Conservation (phyloP, 2,329 filamentous ascomycete genomes). For the Aspergillus sclerotialis region DNA sequence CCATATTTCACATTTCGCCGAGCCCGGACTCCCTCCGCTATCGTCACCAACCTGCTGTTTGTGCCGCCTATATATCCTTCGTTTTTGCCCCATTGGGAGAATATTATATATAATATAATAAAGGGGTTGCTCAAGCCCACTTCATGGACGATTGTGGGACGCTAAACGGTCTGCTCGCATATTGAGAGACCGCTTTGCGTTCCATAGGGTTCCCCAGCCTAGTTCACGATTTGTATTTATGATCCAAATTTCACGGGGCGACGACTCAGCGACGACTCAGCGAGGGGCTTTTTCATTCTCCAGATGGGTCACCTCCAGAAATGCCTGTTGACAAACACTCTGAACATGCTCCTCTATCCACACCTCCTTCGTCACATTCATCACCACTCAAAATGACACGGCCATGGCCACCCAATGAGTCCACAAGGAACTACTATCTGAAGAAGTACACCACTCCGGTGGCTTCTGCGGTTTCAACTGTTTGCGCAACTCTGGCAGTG, state of each 20-base stretch:
- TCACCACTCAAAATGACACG: constrained; percentile 26
- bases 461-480: constrained; percentile 37
- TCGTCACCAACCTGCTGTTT: no score
- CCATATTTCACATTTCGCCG: no score
- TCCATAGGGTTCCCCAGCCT: constrained; percentile 45
- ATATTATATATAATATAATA: not conserved
- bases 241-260: not conserved
- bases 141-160: constrained; percentile 44
- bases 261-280: constrained; percentile 9
- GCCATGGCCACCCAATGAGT: constrained; percentile 31
- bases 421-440: constrained; percentile 35
- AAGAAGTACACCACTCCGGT: constrained; percentile 42
- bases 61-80: no score
- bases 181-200: constrained; percentile 46
- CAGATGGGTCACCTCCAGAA: constrained; percentile 25
- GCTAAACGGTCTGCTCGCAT: constrained; percentile 43
- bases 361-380: constrained; percentile 23
- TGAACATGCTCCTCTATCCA: constrained; percentile 35
- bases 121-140: constrained; percentile 13
- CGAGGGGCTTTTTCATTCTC: constrained; percentile 10
- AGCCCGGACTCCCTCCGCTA: no score
- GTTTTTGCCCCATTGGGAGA: no score
- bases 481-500: constrained; percentile 39
- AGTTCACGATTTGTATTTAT: constrained; percentile 8
- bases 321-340: constrained; percentile 32